Evolutionary conservation across 2,329 filamentous ascomycete genomes (phyloP), one percentile per base, ranked within the genome.

Genomic region (Fusarium sp.): DNA sequence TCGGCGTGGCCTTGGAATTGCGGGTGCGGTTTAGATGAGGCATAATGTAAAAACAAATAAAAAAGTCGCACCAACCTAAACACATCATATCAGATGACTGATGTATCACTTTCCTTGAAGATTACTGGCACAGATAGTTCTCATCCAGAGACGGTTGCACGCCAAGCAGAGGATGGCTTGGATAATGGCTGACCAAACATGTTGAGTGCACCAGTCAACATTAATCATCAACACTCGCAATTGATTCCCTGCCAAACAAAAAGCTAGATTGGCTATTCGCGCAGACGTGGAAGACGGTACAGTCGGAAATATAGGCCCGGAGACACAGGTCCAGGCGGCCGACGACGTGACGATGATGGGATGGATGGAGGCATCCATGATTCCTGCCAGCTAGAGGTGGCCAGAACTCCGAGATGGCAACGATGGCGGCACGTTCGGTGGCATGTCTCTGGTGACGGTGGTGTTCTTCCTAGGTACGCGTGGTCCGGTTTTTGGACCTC

Each of bases 271-370:
- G 55, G 53, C 53, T 67, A 70, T 74, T 75, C 67, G 70, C 65
- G 67, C 74, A 57, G 67, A 56, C 64, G 66, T 72, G 63, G 44
- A 63, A 61, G 35, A 63, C 33, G n/a, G 46, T 29, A 22, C 14
- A 29, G 24, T 61, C 59, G 56, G 68, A 77, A 69, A 55, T 67
- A 72, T 73, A 64, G 70, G 62, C 27, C 71, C 38, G 42, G 22
- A 46, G 44, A 16, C n/a, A 42, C 46, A 58, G n/a, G 29, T 33
- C 31, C 59, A 58, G 51, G 40, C 44, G 51, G 36, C n/a, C 35
- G 61, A 55, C 17, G 46, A 20, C 17, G 22, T 12, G 35, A 20
- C 17, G 22, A 46, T 27, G 42, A 46, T 31, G 27, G 17, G 35
- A 35, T 20, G 46, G 42, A 46, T 31, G 17, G 33, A 27, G 29